Evolutionary conservation across 257 asterid species (phyloP).

Genomic region (Primulina eburnea): DNA sequence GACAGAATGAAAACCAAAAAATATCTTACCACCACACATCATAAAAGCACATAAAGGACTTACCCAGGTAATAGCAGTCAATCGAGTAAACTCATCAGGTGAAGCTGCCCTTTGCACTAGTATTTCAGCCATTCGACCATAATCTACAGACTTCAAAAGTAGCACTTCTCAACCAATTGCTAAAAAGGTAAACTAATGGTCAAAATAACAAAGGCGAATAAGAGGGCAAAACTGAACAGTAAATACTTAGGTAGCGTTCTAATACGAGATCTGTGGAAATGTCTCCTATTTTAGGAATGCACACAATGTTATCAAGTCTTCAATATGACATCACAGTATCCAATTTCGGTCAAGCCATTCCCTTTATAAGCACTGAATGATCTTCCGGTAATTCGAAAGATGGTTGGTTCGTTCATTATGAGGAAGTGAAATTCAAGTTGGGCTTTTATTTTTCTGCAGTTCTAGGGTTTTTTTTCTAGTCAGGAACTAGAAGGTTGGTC

Average conservation of each 20-base stretch:
- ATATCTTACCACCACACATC: constrained; percentile 9
- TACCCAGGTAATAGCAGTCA: constrained; percentile 99
- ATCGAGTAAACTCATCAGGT: constrained; percentile 86
- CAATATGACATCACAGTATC: background rate
- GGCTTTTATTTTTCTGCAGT: background rate
- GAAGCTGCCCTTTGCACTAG: constrained; percentile 95
- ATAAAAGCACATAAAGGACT: constrained; percentile 27
- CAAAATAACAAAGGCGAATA: background rate
- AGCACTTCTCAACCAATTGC: constrained; percentile 22
- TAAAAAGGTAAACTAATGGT: constrained; percentile 7
- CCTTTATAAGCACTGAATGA: background rate
- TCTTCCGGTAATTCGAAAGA: background rate
- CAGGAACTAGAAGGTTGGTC: no score
- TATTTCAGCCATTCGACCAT: constrained; percentile 99
- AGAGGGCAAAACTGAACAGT: constrained; percentile 7
- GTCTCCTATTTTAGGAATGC: background rate
- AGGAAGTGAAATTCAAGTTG: background rate
- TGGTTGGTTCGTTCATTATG: background rate
- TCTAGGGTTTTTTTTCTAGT: background rate
- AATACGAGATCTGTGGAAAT: no score
- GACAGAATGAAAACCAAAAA: constrained; percentile 19
- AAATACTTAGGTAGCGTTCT: constrained; percentile 15
- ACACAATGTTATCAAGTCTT: no score
- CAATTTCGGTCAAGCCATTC: background rate
- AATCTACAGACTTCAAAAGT: constrained; percentile 94